Evolutionary conservation across 805 yeast species (phyloP), one percentile per base, ranked within the genome.

Genomic region (Monosporozyma yasuniensis): DNA sequence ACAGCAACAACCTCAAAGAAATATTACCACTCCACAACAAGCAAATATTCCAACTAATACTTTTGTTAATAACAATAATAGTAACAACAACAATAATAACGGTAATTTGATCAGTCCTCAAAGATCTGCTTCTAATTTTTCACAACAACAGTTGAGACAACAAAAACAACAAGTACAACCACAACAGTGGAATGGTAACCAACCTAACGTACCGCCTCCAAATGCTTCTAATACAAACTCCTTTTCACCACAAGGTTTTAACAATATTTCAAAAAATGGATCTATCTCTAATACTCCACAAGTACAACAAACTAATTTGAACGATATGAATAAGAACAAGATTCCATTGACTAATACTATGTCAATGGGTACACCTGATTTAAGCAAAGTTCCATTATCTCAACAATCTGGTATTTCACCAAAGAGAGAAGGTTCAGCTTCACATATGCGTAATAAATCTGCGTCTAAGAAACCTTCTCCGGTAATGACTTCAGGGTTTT

Each of bases 111-210:
- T 47, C 2, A 52, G 50, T n/a, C 53, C 54, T 23, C 54, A 64
- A 61, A 43, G 58, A 57, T 47, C 56, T 57, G 42, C 62, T 9
- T 3, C 30, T 14, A 42, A n/a, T 27, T 42, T 35, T 14, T 16
- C 23, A 3, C 39, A 35, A 25, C 32, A 59, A 46, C 65, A 60
- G 46, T 62, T 58, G 48, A 59, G 54, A 37, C 61, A 56, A 45
- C 56, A 56, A 38, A 51, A 50, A 35, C 39, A 59, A 46, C 64
- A 61, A 45, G 61, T 59, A 45, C 60, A 54, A 32, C 61, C 53
- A 48, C 46, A 44, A 25, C 46, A 44, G 10, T 25, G 37, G 37
- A 14, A 43, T 27, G 32, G 39, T 9, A 16, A 35, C 10, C 48
- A 46, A 16, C 44, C 39, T 14, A 43, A 41, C 11, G 39, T 27